Base-by-base conservation (phyloP, 305 asterid genomes). In the Solanum aculeatissimum region DNA sequence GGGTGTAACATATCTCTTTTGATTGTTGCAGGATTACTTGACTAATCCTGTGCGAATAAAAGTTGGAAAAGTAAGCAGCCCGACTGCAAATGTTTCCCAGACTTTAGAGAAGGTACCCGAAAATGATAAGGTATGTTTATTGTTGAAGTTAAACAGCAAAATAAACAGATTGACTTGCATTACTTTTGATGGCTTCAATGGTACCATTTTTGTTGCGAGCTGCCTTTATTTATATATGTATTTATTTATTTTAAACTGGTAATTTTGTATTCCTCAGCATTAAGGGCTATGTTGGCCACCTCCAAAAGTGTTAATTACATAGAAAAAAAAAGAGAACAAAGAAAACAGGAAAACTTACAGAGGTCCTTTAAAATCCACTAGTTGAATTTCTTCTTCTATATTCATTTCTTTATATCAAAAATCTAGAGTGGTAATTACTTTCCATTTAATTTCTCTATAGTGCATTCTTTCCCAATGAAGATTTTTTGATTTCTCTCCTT, bases 1-100 rank as follows among this genome's bases (percentile, higher is more conserved):
- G 47, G 81, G 53, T 70, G n/a, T 69, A 13, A 83, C 14, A 4
- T 81, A 19, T 69, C 58, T 42, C 29, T 83, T 83, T 60, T 70
- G 27, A 38, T 69, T 83, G 32, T 57, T 85, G 69, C 82, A 95
- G 98, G 98, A 95, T 87, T 94, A 95, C 89, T 89, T 95, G 86
- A 91, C 92, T 69, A 89, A 92, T 83, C 98, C 98, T 15, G 98
- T 95, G 81, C 93, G 89, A 65, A 93, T 95, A 74, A 95, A 90
- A 90, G 98, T 95, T 80, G 98, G 98, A 82, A 95, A 94, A 91
- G 96, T 95, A 72, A 95, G 98, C 87, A 92, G 98, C 91, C 98
- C 98, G 21, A 92, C 98, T 15, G 92, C 96, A 83, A 95, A 92
- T 84, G 98, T 95, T 40, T 90, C 95, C 71, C 98, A 95, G 82